Evolutionary conservation across 345 rosid genomes (phyloP).

Genomic region (Eucalyptus regnans): DNA sequence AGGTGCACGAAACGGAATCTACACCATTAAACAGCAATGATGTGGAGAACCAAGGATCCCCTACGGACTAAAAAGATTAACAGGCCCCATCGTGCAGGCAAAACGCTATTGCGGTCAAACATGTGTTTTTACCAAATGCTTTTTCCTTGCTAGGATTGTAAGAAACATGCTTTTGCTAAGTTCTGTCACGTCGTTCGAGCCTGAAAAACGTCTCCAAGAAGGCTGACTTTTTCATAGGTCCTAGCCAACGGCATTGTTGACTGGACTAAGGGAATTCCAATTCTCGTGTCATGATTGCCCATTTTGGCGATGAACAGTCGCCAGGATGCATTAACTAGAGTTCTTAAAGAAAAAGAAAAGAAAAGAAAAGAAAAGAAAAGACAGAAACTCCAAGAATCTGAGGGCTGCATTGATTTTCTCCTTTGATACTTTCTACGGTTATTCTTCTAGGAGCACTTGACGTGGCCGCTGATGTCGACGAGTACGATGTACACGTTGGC

Average conservation of each 20-base stretch:
- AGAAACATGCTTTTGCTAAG: not conserved
- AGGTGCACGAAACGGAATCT: not conserved
- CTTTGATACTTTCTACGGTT: not conserved
- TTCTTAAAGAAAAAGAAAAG: no score
- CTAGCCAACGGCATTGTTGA: not conserved
- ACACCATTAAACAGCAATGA: not conserved
- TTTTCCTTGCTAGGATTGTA: not conserved
- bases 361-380: no score
- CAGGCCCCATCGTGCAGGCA: not conserved
- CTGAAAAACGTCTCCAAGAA: not conserved
- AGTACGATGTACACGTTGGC: not conserved
- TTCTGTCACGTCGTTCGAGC: not conserved
- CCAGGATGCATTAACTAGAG: not conserved
- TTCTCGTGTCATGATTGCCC: not conserved
- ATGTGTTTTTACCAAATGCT: not conserved
- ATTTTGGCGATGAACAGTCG: not conserved
- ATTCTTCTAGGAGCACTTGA: not conserved
- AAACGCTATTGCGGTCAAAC: not conserved
- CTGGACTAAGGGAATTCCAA: not conserved
- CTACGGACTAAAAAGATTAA: not conserved
- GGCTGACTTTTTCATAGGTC: not conserved
- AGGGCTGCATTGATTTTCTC: not conserved
- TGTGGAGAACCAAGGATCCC: not conserved
- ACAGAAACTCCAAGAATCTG: not conserved
- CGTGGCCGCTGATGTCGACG: not conserved